phyloP scores from a whole-genome alignment of 2,329 filamentous ascomycete genomes.

The Cordyceps fumosorosea region DNA sequence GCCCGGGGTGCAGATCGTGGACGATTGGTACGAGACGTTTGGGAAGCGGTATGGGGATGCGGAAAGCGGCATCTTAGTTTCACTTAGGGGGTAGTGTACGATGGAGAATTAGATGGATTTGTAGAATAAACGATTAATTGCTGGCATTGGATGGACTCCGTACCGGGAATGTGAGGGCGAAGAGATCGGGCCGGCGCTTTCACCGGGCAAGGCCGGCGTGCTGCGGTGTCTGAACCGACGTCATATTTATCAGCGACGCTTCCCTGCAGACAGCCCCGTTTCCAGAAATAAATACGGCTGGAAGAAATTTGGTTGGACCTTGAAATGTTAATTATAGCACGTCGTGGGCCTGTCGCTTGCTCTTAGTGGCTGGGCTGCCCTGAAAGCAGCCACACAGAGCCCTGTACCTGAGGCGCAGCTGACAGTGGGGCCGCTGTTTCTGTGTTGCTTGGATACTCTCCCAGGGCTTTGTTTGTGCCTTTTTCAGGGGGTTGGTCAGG shows the following conservation, averaged over 20 bases:
- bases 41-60: slow-evolving; percentile 20
- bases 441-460: neutral
- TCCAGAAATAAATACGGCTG: slow-evolving; percentile 9
- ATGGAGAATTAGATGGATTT: neutral
- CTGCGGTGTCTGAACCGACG: too few relatives aligned
- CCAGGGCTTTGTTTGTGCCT: neutral
- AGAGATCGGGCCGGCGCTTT: too few relatives aligned
- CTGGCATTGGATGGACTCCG: too few relatives aligned
- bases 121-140: too few relatives aligned
- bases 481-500: neutral
- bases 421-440: neutral
- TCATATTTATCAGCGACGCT: too few relatives aligned
- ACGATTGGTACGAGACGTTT: slow-evolving; percentile 37
- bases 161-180: too few relatives aligned
- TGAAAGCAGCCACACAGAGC: neutral
- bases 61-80: neutral
- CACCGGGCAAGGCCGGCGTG: too few relatives aligned
- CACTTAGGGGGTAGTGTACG: neutral
- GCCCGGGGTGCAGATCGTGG: slow-evolving; percentile 20
- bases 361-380: slow-evolving; percentile 3
- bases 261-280: neutral
- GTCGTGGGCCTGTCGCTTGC: neutral
- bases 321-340: neutral
- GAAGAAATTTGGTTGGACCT: neutral
- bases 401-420: slow-evolving; percentile 7